Base-by-base conservation (phyloP, 768 basidiomycete species). In the Coprinopsis cinerea region DNA sequence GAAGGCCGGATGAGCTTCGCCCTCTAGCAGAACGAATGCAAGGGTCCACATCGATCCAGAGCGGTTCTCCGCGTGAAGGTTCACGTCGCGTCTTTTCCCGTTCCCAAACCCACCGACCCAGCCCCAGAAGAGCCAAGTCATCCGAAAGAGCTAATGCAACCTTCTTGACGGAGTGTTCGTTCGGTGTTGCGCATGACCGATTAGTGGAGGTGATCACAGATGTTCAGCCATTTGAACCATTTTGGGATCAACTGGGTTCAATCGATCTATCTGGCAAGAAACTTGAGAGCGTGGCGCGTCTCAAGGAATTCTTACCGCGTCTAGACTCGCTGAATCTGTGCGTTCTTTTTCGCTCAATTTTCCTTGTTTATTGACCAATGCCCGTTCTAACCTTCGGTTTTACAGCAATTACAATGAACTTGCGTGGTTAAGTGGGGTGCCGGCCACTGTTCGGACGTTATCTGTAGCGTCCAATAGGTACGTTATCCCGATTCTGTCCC, bases 121-220 rank as follows among this genome's bases (percentile, higher is more conserved):
- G 44, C 25, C 57, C 59, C 32, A 66, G 66, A 46, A 62, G 60
- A 47, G 51, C 55, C 50, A 57, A 65, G 55, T 59, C 64, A 53
- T 60, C 61, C 56, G 57, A 58, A 57, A 69, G 62, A 45, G 61
- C 64, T 22, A 72, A 75, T 55, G 73, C 63, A 36, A 77, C 78
- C 4, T 78, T 95, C 70, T 72, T 98, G 55, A 98, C 95, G 10
- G 94, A 98, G 62, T 97, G 94, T 62, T 97, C 94, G 35, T 99
- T 99, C 62, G 92, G 81, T 14, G 83, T 97, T 37, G 79, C 92
- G n/a, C 90, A 91, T 59, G 95, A 97, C 62, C 79, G 81, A 39
- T 78, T 99, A 4, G 86, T 98, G 1, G 81, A 89, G 64, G 83
- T 90, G 58, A 91, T 99, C 61, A 97, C 94, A 36, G 93, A 97